These are phyloP conservation scores for Penicillium flavigenum DNA, from an alignment of 495 filamentous ascomycete genomes.

Conservation along the genomic window DNA sequence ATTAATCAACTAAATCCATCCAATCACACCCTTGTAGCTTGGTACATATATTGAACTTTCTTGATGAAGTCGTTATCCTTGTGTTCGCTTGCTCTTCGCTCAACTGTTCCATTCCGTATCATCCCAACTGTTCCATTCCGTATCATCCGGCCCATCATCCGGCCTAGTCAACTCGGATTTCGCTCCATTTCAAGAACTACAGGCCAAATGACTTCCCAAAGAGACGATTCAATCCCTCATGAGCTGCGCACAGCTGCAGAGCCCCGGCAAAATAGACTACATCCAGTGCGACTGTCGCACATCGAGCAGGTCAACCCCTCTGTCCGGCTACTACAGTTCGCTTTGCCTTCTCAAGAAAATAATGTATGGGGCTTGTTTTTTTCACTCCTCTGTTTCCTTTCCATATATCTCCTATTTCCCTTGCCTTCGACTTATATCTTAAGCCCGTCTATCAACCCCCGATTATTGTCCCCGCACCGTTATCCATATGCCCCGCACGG, in stretches of 20 bases:
- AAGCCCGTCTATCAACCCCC: not conserved
- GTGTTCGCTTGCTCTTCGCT: not conserved
- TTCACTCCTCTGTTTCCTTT: not conserved
- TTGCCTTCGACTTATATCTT: not conserved
- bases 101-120: not conserved
- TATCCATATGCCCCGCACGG: not conserved
- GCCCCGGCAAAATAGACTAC: slow-evolving; percentile 60
- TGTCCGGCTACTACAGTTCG: slow-evolving; percentile 52
- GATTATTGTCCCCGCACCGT: not conserved
- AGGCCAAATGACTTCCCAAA: slow-evolving; percentile 34
- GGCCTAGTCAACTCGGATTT: not conserved
- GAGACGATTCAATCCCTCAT: slow-evolving; percentile 46
- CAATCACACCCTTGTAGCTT: not conserved
- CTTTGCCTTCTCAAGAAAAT: slow-evolving; percentile 29
- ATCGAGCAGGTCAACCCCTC: slow-evolving; percentile 49
- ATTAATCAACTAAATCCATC: not conserved
- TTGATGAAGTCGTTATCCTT: slow-evolving; percentile 5
- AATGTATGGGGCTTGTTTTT: slow-evolving; percentile 18
- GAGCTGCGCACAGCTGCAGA: slow-evolving; percentile 69
- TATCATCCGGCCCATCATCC: not conserved
- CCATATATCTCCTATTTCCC: not conserved
- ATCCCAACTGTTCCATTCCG: no score
- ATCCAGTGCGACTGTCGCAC: slow-evolving; percentile 47
- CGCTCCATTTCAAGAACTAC: slow-evolving; percentile 2
- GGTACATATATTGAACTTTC: not conserved